phyloP scores from a whole-genome alignment of 768 basidiomycete species.

The Boletellus sp. region DNA sequence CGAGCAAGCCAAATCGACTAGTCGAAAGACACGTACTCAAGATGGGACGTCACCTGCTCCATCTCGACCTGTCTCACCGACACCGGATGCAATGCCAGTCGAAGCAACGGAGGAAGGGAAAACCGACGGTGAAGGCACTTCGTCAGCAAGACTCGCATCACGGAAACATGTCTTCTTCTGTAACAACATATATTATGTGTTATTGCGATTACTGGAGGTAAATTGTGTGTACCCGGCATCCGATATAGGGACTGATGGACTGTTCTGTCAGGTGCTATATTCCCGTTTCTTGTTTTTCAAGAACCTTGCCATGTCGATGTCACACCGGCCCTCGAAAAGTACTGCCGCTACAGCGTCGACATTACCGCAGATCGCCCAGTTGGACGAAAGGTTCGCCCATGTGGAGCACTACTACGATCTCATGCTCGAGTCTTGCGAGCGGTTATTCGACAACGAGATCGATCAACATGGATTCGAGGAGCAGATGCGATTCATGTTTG shows the following conservation, averaged over 20 bases:
- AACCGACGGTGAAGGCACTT: slow-evolving; percentile 6
- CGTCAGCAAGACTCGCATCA: slow-evolving; percentile 33
- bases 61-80: slow-evolving; percentile 65
- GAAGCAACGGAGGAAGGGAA: slow-evolving; percentile 31
- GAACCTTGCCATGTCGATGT: slow-evolving; percentile 50
- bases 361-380: slow-evolving; percentile 24
- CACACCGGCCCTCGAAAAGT: slow-evolving; percentile 23
- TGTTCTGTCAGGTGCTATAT: slow-evolving; percentile 62
- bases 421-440: slow-evolving; percentile 82
- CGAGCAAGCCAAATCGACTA: slow-evolving; percentile 73
- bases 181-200: slow-evolving; percentile 84
- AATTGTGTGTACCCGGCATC: slow-evolving; percentile 18
- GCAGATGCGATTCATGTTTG: slow-evolving; percentile 82
- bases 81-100: slow-evolving; percentile 40
- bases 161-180: slow-evolving; percentile 72
- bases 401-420: slow-evolving; percentile 76
- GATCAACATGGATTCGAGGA: slow-evolving; percentile 89
- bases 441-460: slow-evolving; percentile 87
- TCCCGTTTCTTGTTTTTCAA: slow-evolving; percentile 80
- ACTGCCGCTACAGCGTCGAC: slow-evolving; percentile 23
- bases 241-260: slow-evolving; percentile 1
- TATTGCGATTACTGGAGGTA: slow-evolving; percentile 86
- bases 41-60: slow-evolving; percentile 50
- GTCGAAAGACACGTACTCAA: slow-evolving; percentile 53
- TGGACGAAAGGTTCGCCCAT: slow-evolving; percentile 38